Conservation (phyloP, 1,139 yeast species). For the Candida freyschussii region DNA sequence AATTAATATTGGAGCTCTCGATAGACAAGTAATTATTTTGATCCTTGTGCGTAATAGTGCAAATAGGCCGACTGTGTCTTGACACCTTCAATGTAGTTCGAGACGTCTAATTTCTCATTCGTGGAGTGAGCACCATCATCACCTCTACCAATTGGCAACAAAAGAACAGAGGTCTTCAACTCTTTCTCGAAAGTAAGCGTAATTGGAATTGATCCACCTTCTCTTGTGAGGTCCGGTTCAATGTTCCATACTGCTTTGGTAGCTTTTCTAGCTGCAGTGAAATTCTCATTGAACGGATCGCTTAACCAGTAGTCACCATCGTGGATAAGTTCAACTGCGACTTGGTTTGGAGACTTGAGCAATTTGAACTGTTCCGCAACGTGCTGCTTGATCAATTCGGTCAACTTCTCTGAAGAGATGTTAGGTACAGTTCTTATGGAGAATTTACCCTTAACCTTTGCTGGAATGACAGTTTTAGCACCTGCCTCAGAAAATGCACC, state of each 20-base stretch:
- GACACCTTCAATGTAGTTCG: conserved; percentile 89
- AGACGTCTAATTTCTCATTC: conserved; percentile 85
- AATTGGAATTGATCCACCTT: conserved; percentile 97
- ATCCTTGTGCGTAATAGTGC: conserved; percentile 62
- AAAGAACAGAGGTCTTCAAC: conserved; percentile 76
- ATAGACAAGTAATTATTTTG: conserved; percentile 4
- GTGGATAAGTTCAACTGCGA: conserved; percentile 74
- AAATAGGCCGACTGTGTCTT: conserved; percentile 92
- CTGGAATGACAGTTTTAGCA: conserved; percentile 97
- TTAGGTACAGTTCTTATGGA: conserved; percentile 96
- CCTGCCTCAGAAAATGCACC: conserved; percentile 96
- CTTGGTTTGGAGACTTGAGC: conserved; percentile 70
- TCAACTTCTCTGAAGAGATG: conserved; percentile 76
- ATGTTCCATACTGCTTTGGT: conserved; percentile 92
- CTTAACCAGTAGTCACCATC: conserved; percentile 97
- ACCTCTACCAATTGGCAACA: conserved; percentile 97
- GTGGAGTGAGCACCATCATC: conserved; percentile 99
- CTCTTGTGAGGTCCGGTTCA: conserved; percentile 95
- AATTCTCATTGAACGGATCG: conserved; percentile 88
- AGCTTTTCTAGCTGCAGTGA: conserved; percentile 92
- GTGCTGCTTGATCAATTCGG: conserved; percentile 69
- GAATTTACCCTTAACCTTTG: conserved; percentile 89
- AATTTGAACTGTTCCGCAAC: conserved; percentile 60
- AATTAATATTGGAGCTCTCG: too few relatives aligned
- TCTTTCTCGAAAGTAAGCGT: conserved; percentile 87